Percentiles rank a stretch among this genome's conserved stretches.
Conservation (phyloP, 2,329 filamentous ascomycete genomes). For the Nemania diffusa region DNA sequence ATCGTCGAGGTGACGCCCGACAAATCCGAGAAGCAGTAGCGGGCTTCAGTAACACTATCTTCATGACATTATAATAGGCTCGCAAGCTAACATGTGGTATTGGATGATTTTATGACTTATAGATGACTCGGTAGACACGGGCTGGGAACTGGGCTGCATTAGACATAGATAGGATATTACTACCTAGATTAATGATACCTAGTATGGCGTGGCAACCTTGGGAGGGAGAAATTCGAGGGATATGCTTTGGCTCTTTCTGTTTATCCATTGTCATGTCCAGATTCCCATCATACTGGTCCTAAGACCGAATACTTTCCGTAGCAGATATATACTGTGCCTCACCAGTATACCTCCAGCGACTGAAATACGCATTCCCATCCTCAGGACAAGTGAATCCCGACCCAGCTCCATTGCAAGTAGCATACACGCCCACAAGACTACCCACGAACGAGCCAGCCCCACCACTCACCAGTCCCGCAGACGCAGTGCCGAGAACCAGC, state of each 20-base stretch:
- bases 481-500: conserved; percentile 45
- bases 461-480: conserved; percentile 48
- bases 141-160: neutral
- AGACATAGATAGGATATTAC: neutral
- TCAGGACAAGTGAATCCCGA: conserved; percentile 43
- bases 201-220: neutral
- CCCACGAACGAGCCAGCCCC: conserved; percentile 50
- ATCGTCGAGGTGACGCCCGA: conserved; percentile 27
- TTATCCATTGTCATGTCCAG: neutral
- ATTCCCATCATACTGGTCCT: neutral
- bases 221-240: neutral
- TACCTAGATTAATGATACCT: neutral
- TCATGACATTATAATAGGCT: too few relatives aligned
- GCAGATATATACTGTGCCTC: conserved; percentile 43
- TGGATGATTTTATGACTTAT: neutral
- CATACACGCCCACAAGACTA: conserved; percentile 50
- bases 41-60: neutral
- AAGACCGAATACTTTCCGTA: conserved; percentile 34
- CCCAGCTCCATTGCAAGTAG: conserved; percentile 52
- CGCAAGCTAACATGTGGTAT: neutral
- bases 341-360: conserved; percentile 43
- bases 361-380: conserved; percentile 47
- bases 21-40: conserved; percentile 8
- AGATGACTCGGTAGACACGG: neutral
- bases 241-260: neutral